Evolutionary conservation across 495 filamentous ascomycete genomes (phyloP).

Genomic region (Penicillium samsonianum): DNA sequence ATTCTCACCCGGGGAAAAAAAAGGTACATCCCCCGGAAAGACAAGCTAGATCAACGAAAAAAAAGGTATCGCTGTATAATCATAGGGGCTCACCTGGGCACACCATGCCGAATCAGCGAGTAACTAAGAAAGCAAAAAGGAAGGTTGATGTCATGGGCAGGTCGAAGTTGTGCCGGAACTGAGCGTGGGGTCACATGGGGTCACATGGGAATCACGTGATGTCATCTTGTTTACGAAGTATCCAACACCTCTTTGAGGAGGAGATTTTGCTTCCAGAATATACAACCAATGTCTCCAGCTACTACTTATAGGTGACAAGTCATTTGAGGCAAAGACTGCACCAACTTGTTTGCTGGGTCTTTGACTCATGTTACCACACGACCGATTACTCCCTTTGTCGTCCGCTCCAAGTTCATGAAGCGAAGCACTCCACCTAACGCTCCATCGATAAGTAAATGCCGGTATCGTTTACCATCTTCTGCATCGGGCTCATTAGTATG

Average conservation of each 20-base stretch:
- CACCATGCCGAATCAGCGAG: not conserved
- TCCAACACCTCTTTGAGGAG: not conserved
- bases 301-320: too few relatives aligned
- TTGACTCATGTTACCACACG: not conserved
- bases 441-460: too few relatives aligned
- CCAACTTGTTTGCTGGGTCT: not conserved
- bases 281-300: too few relatives aligned
- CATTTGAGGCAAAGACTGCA: too few relatives aligned
- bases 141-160: conserved; percentile 13
- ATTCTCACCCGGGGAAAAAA: conserved; percentile 1
- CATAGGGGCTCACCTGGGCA: not conserved
- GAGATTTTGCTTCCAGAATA: too few relatives aligned
- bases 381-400: not conserved
- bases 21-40: not conserved
- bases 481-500: too few relatives aligned
- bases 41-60: too few relatives aligned
- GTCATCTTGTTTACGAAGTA: not conserved
- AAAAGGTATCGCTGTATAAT: too few relatives aligned
- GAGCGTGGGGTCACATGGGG: conserved; percentile 11
- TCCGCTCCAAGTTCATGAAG: not conserved
- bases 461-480: too few relatives aligned
- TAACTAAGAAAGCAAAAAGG: conserved; percentile 1
- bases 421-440: too few relatives aligned
- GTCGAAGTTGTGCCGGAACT: conserved; percentile 10
- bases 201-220: conserved; percentile 10